These are phyloP conservation scores for Huntiella abstrusa DNA, from an alignment of 2,329 filamentous ascomycete genomes.

Conservation along the genomic window DNA sequence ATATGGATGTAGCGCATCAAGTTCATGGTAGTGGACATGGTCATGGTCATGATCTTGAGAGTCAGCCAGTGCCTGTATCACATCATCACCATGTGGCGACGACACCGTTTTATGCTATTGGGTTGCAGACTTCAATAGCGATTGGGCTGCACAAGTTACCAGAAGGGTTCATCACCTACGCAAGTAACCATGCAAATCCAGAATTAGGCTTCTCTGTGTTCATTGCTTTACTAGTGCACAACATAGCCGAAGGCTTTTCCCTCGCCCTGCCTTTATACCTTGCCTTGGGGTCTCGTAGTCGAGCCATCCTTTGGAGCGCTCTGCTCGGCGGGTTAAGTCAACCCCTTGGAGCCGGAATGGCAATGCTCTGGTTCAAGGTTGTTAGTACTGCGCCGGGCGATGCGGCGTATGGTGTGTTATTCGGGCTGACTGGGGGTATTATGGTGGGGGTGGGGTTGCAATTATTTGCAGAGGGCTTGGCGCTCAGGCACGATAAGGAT, in stretches of 20 bases:
- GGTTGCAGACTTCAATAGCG: slow-evolving; percentile 87
- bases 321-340: slow-evolving; percentile 74
- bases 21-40: slow-evolving; percentile 6
- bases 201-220: slow-evolving; percentile 79
- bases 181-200: slow-evolving; percentile 91
- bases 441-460: slow-evolving; percentile 89
- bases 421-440: slow-evolving; percentile 77
- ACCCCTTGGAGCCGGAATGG: slow-evolving; percentile 66
- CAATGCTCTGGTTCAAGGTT: slow-evolving; percentile 69
- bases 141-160: slow-evolving; percentile 95
- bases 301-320: slow-evolving; percentile 70
- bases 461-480: slow-evolving; percentile 70
- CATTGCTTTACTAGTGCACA: slow-evolving; percentile 90
- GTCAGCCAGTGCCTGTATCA: slow-evolving; percentile 20
- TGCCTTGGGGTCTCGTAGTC: slow-evolving; percentile 59
- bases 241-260: slow-evolving; percentile 92
- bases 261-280: slow-evolving; percentile 87
- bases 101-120: slow-evolving; percentile 84
- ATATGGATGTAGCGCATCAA: not conserved
- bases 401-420: slow-evolving; percentile 53
- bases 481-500: slow-evolving; percentile 59
- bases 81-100: slow-evolving; percentile 92
- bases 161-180: slow-evolving; percentile 75
- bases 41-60: slow-evolving; percentile 17
- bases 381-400: slow-evolving; percentile 20